Evolutionary conservation across 345 rosid species (phyloP).

Genomic region (Sisymbrium irio): DNA sequence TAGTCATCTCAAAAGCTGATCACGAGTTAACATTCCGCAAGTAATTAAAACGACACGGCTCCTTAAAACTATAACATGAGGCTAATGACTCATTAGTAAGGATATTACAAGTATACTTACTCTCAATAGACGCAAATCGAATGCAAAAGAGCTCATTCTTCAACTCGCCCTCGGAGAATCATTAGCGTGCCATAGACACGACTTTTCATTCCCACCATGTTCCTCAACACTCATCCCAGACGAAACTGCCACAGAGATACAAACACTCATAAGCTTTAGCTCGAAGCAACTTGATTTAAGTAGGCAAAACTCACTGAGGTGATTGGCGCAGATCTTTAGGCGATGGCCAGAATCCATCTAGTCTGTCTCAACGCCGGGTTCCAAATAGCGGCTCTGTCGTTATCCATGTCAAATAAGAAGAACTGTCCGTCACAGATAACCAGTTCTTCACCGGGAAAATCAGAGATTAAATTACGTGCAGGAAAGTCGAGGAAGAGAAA

Average conservation of each 20-base stretch:
- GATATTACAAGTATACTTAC: slow-evolving; percentile 55
- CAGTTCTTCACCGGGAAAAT: too few species aligned
- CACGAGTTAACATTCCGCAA: not conserved
- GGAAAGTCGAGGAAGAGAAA: too few species aligned
- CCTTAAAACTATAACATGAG: not conserved
- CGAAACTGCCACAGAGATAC: slow-evolving; percentile 42
- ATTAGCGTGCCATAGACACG: slow-evolving; percentile 69
- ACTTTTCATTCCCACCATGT: slow-evolving; percentile 70
- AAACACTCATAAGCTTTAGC: not conserved
- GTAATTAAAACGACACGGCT: not conserved
- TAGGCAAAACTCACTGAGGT: slow-evolving; percentile 69
- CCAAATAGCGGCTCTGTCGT: too few species aligned
- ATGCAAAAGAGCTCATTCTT: slow-evolving; percentile 81
- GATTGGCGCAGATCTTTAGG: slow-evolving; percentile 97
- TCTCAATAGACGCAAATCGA: slow-evolving; percentile 62
- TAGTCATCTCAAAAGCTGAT: not conserved
- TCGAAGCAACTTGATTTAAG: too few species aligned
- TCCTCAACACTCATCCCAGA: slow-evolving; percentile 55
- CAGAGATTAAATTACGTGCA: too few species aligned
- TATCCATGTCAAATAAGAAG: too few species aligned
- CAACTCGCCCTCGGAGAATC: slow-evolving; percentile 68
- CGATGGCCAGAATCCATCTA: too few species aligned
- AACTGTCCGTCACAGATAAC: too few species aligned
- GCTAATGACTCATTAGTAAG: not conserved
- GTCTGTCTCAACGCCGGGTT: too few species aligned